These are phyloP conservation scores for Achaetomium macrosporum DNA, from an alignment of 2,329 filamentous ascomycete genomes.

Conservation along the genomic window DNA sequence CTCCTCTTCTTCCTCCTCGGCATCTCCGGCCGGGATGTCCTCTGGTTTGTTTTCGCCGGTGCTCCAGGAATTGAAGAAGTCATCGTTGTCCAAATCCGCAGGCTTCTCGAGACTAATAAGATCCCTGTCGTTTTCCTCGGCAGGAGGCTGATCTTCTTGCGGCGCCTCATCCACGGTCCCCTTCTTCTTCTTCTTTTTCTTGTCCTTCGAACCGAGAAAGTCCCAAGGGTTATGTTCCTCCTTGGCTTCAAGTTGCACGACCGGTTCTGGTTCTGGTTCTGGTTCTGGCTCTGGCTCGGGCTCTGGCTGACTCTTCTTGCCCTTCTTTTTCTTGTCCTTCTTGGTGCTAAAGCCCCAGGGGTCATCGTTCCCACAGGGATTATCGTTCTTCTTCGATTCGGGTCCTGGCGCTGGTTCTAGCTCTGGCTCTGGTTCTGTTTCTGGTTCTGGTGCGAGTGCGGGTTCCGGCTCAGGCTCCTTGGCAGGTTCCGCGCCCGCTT, in stretches of 20 bases:
- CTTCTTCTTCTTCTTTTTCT: conserved; percentile 34
- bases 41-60: conserved; percentile 43
- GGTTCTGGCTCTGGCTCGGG: conserved; percentile 31
- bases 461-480: conserved; percentile 27
- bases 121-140: conserved; percentile 27
- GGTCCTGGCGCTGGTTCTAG: conserved; percentile 19
- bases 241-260: conserved; percentile 24
- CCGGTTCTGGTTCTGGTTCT: conserved; percentile 29
- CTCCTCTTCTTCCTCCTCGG: background rate
- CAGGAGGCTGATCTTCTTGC: conserved; percentile 16
- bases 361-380: conserved; percentile 26
- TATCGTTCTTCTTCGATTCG: conserved; percentile 25
- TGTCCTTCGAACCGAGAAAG: conserved; percentile 30
- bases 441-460: conserved; percentile 17
- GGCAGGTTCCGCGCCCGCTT: conserved; percentile 18
- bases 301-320: conserved; percentile 22
- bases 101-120: conserved; percentile 34
- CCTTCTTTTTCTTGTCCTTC: conserved; percentile 38
- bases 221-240: conserved; percentile 24
- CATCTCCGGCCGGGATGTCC: conserved; percentile 14
- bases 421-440: conserved; percentile 21
- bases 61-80: conserved; percentile 55
- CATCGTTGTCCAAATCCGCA: conserved; percentile 36
- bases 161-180: conserved; percentile 22
- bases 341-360: conserved; percentile 27